These are phyloP conservation scores for Globisporangium parvum DNA, from an alignment of 352 stramenopile genomes.

Conservation along the genomic window DNA sequence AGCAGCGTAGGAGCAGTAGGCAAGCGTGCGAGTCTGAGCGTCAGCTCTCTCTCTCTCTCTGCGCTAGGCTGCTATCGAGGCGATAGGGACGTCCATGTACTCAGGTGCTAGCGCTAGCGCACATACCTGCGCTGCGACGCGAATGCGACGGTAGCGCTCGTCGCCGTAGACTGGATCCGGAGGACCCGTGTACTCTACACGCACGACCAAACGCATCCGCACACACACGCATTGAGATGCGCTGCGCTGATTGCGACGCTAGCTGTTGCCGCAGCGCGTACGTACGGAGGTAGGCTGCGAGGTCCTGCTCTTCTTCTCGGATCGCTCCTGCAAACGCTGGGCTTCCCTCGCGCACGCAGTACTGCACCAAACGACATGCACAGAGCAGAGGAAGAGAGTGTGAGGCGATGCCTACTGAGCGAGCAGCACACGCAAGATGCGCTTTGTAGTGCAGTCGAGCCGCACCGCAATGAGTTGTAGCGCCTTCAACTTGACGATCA, in stretches of 20 bases:
- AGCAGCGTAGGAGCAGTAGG: neutral
- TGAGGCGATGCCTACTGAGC: neutral
- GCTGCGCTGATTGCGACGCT: no score
- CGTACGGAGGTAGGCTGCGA: conserved; percentile 67
- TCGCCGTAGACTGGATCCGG: conserved; percentile 75
- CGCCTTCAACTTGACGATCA: conserved; percentile 83
- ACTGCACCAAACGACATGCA: conserved; percentile 29
- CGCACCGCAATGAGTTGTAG: conserved; percentile 79
- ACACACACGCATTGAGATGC: neutral
- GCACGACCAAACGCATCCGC: conserved; percentile 2
- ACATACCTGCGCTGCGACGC: conserved; percentile 59
- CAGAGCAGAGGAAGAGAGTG: conserved; percentile 1
- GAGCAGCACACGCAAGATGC: neutral
- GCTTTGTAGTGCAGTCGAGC: neutral
- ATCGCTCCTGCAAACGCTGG: conserved; percentile 54
- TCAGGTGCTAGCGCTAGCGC: neutral
- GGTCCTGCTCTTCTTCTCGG: conserved; percentile 62
- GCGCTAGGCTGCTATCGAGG: no score
- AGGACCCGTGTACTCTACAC: conserved; percentile 66
- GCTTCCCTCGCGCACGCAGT: conserved; percentile 67
- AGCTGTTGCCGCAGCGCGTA: conserved; percentile 1
- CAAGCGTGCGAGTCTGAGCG: neutral
- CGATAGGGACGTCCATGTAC: neutral
- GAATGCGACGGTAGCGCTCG: conserved; percentile 81
- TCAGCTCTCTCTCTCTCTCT: neutral